Conservation (phyloP, 1,284 basidiomycete species). For the Puccinia triticina region DNA sequence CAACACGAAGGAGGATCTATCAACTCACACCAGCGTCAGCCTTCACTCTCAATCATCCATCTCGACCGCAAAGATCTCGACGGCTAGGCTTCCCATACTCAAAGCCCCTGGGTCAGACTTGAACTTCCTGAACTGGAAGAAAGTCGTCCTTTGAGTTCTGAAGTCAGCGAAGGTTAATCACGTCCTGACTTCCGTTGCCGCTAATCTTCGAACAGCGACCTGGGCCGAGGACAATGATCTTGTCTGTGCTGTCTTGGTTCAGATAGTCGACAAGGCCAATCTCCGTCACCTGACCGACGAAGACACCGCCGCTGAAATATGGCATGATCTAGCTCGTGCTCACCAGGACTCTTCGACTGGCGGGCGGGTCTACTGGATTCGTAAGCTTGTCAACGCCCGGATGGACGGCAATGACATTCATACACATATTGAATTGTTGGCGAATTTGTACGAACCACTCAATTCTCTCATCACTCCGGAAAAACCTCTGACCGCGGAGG, state of each 20-base stretch:
- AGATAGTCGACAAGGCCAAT: neutral
- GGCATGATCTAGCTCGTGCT: neutral
- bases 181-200: neutral
- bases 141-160: neutral
- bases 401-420: too few species aligned
- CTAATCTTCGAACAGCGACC: neutral
- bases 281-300: neutral
- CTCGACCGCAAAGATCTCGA: neutral
- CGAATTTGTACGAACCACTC: too few species aligned
- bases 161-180: neutral
- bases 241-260: neutral
- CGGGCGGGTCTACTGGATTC: neutral
- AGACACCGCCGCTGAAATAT: neutral
- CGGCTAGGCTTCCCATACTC: neutral
- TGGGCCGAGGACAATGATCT: too few species aligned
- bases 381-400: too few species aligned
- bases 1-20: neutral
- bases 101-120: neutral
- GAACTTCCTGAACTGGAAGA: slow-evolving; percentile 8
- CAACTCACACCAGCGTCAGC: neutral
- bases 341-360: slow-evolving; percentile 4
- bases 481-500: neutral
- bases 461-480: neutral
- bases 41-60: neutral
- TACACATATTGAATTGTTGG: too few species aligned